phyloP scores from a whole-genome alignment of 768 basidiomycete species.

The Heimioporus sp. region DNA sequence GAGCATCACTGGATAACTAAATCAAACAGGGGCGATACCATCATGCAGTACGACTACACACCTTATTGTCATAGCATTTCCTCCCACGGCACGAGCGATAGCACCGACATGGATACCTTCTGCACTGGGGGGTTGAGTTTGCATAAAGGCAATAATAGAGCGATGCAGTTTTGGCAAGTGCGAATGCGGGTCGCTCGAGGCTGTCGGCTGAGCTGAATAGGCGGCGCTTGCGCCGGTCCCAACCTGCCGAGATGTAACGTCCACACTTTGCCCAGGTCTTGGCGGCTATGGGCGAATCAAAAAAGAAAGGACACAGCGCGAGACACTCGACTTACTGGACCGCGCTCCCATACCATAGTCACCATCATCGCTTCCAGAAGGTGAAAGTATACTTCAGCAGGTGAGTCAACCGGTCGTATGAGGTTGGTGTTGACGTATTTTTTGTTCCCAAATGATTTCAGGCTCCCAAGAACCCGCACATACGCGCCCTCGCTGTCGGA shows the following conservation, averaged over 20 bases:
- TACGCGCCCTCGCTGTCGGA: constrained; percentile 64
- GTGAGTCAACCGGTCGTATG: constrained; percentile 66
- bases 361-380: constrained; percentile 71
- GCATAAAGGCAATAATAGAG: constrained; percentile 65
- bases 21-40: not conserved
- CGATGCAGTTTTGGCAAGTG: constrained; percentile 59
- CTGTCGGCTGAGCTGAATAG: constrained; percentile 40
- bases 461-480: constrained; percentile 74
- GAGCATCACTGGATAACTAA: constrained; percentile 50
- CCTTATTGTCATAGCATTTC: constrained; percentile 63
- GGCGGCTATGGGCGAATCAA: constrained; percentile 28
- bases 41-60: constrained; percentile 25
- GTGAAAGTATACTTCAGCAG: constrained; percentile 82
- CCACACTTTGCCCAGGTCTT: constrained; percentile 27
- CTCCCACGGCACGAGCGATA: constrained; percentile 65
- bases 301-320: not conserved
- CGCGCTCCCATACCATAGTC: constrained; percentile 62
- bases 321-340: constrained; percentile 47
- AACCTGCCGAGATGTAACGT: constrained; percentile 6
- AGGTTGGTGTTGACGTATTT: constrained; percentile 78
- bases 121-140: constrained; percentile 39
- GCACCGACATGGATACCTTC: constrained; percentile 76
- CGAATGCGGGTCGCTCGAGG: constrained; percentile 45
- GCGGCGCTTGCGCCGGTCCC: constrained; percentile 33
- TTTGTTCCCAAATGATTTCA: constrained; percentile 82